These are phyloP conservation scores for Dactylellina leptospora DNA, from an alignment of 2,329 filamentous ascomycete species.

Conservation along the genomic window DNA sequence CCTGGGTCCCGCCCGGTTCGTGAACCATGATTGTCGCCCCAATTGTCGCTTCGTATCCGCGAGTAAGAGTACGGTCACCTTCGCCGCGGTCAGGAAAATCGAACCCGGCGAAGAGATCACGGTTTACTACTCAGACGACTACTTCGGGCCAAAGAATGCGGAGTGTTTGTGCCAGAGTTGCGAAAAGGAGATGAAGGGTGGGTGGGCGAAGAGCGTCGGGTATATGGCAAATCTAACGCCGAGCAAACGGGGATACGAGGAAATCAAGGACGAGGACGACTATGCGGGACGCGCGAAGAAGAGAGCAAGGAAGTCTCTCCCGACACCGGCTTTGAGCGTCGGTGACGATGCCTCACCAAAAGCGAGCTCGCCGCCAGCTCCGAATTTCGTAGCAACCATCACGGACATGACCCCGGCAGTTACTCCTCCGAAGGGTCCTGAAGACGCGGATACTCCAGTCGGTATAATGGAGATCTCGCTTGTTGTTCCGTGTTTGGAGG, in stretches of 20 bases:
- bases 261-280: conserved; percentile 50
- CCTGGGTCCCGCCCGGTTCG: conserved; percentile 92
- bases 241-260: conserved; percentile 38
- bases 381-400: conserved; percentile 18
- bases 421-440: conserved; percentile 13
- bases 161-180: conserved; percentile 93
- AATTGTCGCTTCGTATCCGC: conserved; percentile 88
- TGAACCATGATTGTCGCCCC: conserved; percentile 94
- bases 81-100: conserved; percentile 83
- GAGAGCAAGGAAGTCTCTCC: conserved; percentile 45
- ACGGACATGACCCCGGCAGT: conserved; percentile 34
- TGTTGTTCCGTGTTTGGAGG: conserved; percentile 9
- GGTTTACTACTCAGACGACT: conserved; percentile 92
- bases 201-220: conserved; percentile 70
- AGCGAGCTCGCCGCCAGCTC: conserved; percentile 36
- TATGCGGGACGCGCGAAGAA: conserved; percentile 50
- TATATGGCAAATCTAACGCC: conserved; percentile 41
- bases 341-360: conserved; percentile 43
- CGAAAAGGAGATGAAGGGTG: conserved; percentile 77
- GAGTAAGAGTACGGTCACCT: conserved; percentile 86
- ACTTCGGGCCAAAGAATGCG: conserved; percentile 93
- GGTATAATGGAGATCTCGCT: conserved; percentile 15
- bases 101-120: conserved; percentile 92
- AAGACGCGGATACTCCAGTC: conserved; percentile 15
- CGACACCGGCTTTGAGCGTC: conserved; percentile 37